These are phyloP conservation scores for Rhamnella rubrinervis DNA, from an alignment of 331 rosid genomes.

Conservation along the genomic window DNA sequence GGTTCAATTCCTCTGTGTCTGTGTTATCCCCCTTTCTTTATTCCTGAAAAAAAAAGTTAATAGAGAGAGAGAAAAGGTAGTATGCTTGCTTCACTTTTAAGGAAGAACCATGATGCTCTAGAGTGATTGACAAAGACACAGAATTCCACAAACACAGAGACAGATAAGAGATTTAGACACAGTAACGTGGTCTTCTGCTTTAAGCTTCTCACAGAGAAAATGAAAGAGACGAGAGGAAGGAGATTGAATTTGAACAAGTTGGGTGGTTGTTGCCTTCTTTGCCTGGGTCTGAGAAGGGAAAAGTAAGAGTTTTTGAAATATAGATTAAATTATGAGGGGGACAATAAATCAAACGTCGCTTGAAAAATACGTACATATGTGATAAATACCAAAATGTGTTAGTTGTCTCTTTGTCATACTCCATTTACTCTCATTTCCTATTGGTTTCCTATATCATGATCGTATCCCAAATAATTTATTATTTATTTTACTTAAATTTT, in stretches of 20 bases:
- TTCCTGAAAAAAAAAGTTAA: slow-evolving; percentile 7
- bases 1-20: slow-evolving; percentile 24
- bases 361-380: not conserved
- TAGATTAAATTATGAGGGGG: too few relatives aligned
- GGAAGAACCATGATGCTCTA: slow-evolving; percentile 19
- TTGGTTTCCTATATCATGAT: not conserved
- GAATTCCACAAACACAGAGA: not conserved
- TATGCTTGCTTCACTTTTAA: slow-evolving; percentile 57
- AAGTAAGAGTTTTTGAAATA: too few relatives aligned
- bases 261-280: not conserved
- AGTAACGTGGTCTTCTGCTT: not conserved
- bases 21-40: not conserved
- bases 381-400: too few relatives aligned
- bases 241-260: not conserved
- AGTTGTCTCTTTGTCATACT: not conserved
- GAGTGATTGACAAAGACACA: not conserved
- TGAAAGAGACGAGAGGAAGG: not conserved
- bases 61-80: slow-evolving; percentile 6
- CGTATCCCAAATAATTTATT: too few relatives aligned
- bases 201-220: not conserved
- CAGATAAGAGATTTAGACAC: not conserved
- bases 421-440: not conserved
- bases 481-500: too few relatives aligned
- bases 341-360: too few relatives aligned
- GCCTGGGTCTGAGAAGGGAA: not conserved